These are phyloP conservation scores for Agapanthus africanus DNA, from an alignment of 106 monocot species.

Conservation along the genomic window DNA sequence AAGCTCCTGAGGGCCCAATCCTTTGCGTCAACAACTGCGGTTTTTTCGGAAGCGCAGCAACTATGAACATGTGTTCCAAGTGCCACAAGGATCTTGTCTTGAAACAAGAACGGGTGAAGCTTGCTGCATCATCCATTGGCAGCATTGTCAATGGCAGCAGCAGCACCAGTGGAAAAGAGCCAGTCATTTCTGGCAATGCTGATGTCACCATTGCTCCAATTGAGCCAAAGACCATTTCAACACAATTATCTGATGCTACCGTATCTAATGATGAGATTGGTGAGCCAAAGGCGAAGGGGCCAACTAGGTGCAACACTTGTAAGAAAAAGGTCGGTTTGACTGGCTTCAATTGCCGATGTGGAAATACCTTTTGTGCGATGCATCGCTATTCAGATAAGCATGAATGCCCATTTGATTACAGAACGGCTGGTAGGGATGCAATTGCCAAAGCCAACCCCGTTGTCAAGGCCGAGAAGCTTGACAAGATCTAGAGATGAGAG, in stretches of 20 bases:
- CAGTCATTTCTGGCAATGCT: slow-evolving; percentile 3
- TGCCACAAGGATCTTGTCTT: slow-evolving; percentile 45
- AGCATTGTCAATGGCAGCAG: slow-evolving; percentile 27
- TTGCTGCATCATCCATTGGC: slow-evolving; percentile 38
- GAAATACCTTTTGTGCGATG: slow-evolving; percentile 32
- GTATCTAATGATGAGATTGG: neutral
- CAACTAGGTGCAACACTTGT: slow-evolving; percentile 36
- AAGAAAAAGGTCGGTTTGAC: slow-evolving; percentile 37
- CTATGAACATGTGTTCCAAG: slow-evolving; percentile 68
- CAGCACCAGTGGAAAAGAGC: no score
- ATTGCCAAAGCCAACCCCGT: slow-evolving; percentile 52
- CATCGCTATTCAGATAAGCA: slow-evolving; percentile 51
- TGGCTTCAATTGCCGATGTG: slow-evolving; percentile 53
- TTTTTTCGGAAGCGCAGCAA: slow-evolving; percentile 55
- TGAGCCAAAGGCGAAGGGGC: slow-evolving; percentile 25
- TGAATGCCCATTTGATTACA: slow-evolving; percentile 37
- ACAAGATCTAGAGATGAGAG: slow-evolving; percentile 27
- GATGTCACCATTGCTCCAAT: slow-evolving; percentile 4
- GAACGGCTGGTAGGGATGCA: slow-evolving; percentile 29
- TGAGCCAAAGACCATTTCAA: slow-evolving; percentile 2
- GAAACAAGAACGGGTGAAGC: slow-evolving; percentile 33
- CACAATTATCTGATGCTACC: slow-evolving; percentile 5
- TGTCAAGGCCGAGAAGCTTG: slow-evolving; percentile 50
- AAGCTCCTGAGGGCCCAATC: slow-evolving; percentile 44
- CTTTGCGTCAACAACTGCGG: slow-evolving; percentile 68